phyloP scores from a whole-genome alignment of 257 asterid genomes.

The Gentiana straminea region DNA sequence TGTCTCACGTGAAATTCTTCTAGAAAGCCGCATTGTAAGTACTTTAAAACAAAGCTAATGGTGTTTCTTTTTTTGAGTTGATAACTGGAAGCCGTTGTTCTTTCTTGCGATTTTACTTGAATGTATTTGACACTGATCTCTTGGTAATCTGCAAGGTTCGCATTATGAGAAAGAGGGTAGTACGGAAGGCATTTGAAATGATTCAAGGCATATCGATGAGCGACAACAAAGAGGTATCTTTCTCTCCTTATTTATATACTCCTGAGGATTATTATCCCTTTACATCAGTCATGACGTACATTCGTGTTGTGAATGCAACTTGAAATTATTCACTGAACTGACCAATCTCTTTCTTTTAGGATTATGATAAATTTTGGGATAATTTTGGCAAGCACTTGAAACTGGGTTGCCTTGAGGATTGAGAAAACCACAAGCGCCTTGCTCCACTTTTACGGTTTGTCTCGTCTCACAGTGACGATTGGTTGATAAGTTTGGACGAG shows the following conservation, averaged over 20 bases:
- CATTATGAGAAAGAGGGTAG: constrained; percentile 93
- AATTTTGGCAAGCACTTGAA: constrained; percentile 83
- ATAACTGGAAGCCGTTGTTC: background rate
- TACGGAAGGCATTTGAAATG: constrained; percentile 98
- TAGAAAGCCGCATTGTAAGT: constrained; percentile 98
- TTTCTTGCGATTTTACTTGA: background rate
- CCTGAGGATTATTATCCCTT: background rate
- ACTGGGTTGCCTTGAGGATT: constrained; percentile 93
- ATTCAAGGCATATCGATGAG: constrained; percentile 89
- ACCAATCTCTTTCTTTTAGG: constrained; percentile 32
- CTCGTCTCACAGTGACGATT: constrained; percentile 91
- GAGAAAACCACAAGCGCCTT: constrained; percentile 91
- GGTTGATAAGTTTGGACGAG: constrained; percentile 83
- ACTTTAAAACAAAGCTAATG: background rate
- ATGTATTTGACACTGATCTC: background rate
- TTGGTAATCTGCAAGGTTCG: constrained; percentile 49
- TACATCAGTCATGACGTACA: too few relatives aligned
- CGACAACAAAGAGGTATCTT: constrained; percentile 60
- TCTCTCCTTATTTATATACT: background rate
- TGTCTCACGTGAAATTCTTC: constrained; percentile 96
- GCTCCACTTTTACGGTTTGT: constrained; percentile 86
- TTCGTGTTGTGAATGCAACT: background rate
- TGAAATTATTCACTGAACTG: constrained; percentile 8
- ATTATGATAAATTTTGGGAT: constrained; percentile 82
- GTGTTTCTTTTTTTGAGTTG: background rate